Evolutionary conservation across 1,284 basidiomycete species (phyloP), one percentile per base, ranked within the genome.

Genomic region (Moesziomyces sp.): DNA sequence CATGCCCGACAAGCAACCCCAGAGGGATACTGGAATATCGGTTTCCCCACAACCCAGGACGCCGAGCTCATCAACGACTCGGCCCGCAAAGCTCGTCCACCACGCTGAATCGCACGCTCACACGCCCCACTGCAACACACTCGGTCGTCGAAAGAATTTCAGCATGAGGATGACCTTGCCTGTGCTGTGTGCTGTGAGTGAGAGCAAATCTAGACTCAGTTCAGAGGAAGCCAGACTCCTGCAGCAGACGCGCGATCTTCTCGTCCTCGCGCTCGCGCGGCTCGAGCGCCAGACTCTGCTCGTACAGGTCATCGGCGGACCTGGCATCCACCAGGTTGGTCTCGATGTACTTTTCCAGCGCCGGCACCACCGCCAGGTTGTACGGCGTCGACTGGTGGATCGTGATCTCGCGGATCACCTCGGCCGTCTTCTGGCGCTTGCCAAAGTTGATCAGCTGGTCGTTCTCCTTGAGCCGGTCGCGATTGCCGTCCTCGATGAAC

Each of bases 401-500:
- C 81, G 96, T 93, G 83, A 99, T 97, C 84, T 99, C 95, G 64
- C 92, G 90, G 76, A 99, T 93, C 74, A 98, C 92, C 81, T 97
- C 94, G 10, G 94, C 94, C 0, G 93, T 91, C 84, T 93, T 93
- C 79, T 93, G 91, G 10, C 95, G 90, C 85, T 99, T 99, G 83
- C 91, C 90, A 86, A 99, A 99, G 86, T 99, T 98, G 86, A 99
- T 91, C 74, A 97, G 87, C 28, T 69, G 63, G 6, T 65, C 71
- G 30, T 90, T 91, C 42, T 85, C 85, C 67, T 85, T 85, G 23
- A 90, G 89, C 6, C 93, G 86, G 86, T 99, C 93, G 58, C 93
- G 91, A 83, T 95, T 95, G n/a, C 96, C 97, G 81, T 99, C 97
- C 84, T 97, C 94, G 83, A 97, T 97, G 85, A 99, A 98, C 4